Conservation (phyloP, 2,329 filamentous ascomycete genomes). For the Chaetoscypha palmicola region DNA sequence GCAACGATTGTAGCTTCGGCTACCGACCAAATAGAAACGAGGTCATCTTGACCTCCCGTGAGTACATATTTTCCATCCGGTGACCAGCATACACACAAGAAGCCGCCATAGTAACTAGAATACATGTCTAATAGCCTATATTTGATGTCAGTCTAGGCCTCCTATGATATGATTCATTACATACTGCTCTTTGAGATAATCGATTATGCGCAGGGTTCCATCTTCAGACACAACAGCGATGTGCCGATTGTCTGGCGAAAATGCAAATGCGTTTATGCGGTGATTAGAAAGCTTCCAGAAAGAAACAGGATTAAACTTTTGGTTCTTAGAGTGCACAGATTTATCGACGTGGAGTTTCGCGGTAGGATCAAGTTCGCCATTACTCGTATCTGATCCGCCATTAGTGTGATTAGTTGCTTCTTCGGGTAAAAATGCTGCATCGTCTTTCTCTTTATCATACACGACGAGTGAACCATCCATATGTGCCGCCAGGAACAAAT, state of each 20-base stretch:
- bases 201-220: slow-evolving; percentile 79
- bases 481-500: slow-evolving; percentile 83
- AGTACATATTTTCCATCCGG: slow-evolving; percentile 94
- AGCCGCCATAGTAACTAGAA: slow-evolving; percentile 85
- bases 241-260: slow-evolving; percentile 83
- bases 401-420: slow-evolving; percentile 36
- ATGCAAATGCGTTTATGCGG: slow-evolving; percentile 82
- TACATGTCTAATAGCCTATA: slow-evolving; percentile 76
- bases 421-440: slow-evolving; percentile 70
- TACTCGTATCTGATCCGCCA: slow-evolving; percentile 25
- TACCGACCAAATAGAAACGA: slow-evolving; percentile 93
- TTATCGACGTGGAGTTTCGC: slow-evolving; percentile 68
- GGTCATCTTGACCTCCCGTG: slow-evolving; percentile 90
- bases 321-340: slow-evolving; percentile 87
- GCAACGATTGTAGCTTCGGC: slow-evolving; percentile 79
- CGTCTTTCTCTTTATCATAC: slow-evolving; percentile 96
- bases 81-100: slow-evolving; percentile 94
- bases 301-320: slow-evolving; percentile 87
- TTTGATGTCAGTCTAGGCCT: no score
- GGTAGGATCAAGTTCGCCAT: slow-evolving; percentile 30
- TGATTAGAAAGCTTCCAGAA: slow-evolving; percentile 91
- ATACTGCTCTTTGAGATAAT: slow-evolving; percentile 85
- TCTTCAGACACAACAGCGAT: slow-evolving; percentile 89
- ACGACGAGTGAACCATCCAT: slow-evolving; percentile 87
- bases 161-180: no score